phyloP scores from a whole-genome alignment of 331 rosid species.

The Malus hybrid region DNA sequence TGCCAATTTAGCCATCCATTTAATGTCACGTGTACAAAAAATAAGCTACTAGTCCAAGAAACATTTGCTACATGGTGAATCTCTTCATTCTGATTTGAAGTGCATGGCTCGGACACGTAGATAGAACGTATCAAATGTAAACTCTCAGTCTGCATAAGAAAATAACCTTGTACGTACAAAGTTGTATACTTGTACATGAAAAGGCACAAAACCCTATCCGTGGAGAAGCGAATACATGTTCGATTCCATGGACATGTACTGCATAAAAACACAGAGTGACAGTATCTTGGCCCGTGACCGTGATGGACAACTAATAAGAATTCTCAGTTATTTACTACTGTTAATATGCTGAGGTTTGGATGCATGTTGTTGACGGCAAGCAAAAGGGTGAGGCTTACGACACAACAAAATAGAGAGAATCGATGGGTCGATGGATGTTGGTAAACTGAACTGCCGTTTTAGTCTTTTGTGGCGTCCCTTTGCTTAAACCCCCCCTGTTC shows the following conservation, averaged over 20 bases:
- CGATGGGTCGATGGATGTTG: slow-evolving; percentile 15
- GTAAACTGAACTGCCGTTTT: neutral
- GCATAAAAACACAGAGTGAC: neutral
- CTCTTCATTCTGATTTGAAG: neutral
- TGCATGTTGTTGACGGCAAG: neutral
- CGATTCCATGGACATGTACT: neutral
- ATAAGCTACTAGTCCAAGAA: neutral
- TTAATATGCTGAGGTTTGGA: neutral
- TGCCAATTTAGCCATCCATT: no score
- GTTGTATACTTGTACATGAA: neutral
- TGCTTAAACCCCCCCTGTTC: neutral
- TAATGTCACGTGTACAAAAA: no score
- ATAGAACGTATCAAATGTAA: neutral
- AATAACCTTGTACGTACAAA: neutral
- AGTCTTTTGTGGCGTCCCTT: neutral
- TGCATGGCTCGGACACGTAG: neutral
- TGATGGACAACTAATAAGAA: no score
- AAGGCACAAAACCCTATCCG: neutral
- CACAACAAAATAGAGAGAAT: neutral
- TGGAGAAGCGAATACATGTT: neutral
- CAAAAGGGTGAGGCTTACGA: neutral
- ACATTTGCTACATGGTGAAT: neutral
- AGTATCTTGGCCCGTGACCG: neutral
- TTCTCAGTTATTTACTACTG: neutral
- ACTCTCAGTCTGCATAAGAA: neutral